phyloP scores from a whole-genome alignment of 345 rosid species.

The Moringa oleifera region DNA sequence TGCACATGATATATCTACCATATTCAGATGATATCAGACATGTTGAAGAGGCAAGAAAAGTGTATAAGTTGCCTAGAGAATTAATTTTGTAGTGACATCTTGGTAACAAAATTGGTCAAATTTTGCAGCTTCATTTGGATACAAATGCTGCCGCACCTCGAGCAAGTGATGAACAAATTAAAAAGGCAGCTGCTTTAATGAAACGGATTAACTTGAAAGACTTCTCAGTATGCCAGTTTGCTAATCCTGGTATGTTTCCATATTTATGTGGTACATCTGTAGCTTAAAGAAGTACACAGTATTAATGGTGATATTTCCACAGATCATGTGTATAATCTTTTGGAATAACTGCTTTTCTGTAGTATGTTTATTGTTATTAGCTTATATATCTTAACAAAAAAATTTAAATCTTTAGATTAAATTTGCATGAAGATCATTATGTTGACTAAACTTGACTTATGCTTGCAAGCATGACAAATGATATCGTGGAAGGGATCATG shows the following conservation, averaged over 20 bases:
- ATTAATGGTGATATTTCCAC: no score
- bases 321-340: not conserved
- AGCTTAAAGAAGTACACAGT: no score
- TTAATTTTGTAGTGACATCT: constrained; percentile 11
- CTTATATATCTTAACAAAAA: not conserved
- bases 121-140: constrained; percentile 48
- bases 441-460: no score
- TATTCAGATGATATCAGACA: constrained; percentile 84
- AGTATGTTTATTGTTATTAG: not conserved
- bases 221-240: constrained; percentile 70
- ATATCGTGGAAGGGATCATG: no score
- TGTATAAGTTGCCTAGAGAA: constrained; percentile 15
- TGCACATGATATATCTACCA: constrained; percentile 94
- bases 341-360: not conserved
- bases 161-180: constrained; percentile 71
- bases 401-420: not conserved
- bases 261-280: not conserved
- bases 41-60: constrained; percentile 62
- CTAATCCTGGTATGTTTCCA: constrained; percentile 65
- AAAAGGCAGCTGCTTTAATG: constrained; percentile 64
- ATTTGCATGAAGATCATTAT: not conserved
- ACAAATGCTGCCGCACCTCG: constrained; percentile 41
- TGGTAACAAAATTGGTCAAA: constrained; percentile 17
- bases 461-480: no score
- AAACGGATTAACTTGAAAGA: constrained; percentile 73